Evolutionary conservation across 2,329 filamentous ascomycete genomes (phyloP).

Genomic region (Coniochaeta ligniaria): DNA sequence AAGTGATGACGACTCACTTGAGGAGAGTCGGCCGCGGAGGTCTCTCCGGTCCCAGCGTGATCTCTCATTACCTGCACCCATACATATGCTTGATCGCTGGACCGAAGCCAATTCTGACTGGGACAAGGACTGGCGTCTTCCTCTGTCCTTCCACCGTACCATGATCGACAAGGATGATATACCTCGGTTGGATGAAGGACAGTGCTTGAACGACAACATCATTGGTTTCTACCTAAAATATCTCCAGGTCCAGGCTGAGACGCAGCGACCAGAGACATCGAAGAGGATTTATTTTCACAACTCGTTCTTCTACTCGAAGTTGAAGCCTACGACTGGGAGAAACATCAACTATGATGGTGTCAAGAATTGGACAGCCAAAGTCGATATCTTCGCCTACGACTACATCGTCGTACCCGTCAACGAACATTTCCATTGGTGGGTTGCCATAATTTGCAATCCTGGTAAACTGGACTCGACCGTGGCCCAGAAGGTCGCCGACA

Average conservation of each 20-base stretch:
- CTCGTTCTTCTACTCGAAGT: constrained; percentile 79
- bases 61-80: not conserved
- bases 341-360: constrained; percentile 79
- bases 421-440: constrained; percentile 82
- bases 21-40: constrained; percentile 11
- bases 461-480: constrained; percentile 45
- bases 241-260: constrained; percentile 54
- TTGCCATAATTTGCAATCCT: constrained; percentile 91
- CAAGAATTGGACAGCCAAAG: constrained; percentile 76
- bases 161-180: constrained; percentile 69
- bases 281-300: constrained; percentile 81
- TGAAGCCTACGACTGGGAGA: constrained; percentile 53
- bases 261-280: constrained; percentile 45
- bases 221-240: constrained; percentile 82
- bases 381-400: constrained; percentile 79
- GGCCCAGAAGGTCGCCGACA: not conserved
- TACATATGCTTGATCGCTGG: constrained; percentile 31
- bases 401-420: constrained; percentile 92
- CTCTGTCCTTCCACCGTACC: constrained; percentile 59
- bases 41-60: constrained; percentile 8
- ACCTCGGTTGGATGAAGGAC: constrained; percentile 67
- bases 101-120: constrained; percentile 42
- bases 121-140: constrained; percentile 44
- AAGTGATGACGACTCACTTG: constrained; percentile 1
- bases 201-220: constrained; percentile 89